Evolutionary conservation across 2,329 filamentous ascomycete species (phyloP).

Genomic region (Epichloe scottii): DNA sequence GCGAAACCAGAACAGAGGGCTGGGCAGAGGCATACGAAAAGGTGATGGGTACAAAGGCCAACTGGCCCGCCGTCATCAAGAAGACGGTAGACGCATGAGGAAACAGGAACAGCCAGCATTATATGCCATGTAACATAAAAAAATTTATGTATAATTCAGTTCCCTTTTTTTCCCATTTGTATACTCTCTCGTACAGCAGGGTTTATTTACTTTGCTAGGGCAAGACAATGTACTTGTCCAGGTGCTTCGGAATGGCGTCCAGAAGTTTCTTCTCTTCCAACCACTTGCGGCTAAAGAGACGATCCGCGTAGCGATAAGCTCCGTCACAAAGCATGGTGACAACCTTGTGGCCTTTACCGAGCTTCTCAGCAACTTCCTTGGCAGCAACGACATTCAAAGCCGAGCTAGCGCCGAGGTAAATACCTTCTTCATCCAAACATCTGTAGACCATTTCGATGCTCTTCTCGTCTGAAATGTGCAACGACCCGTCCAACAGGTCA

Average conservation of each 20-base stretch:
- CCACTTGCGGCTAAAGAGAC: conserved; percentile 88
- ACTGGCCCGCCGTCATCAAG: conserved; percentile 12
- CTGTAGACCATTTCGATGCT: conserved; percentile 96
- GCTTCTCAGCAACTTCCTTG: conserved; percentile 80
- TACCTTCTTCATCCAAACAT: conserved; percentile 86
- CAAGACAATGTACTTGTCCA: conserved; percentile 91
- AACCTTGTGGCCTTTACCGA: conserved; percentile 80
- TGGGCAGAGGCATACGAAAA: conserved; percentile 16
- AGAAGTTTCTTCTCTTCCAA: conserved; percentile 74
- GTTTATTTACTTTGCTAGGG: conserved; percentile 34
- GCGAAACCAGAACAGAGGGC: conserved; percentile 6
- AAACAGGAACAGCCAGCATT: neutral
- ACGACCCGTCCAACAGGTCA: conserved; percentile 67
- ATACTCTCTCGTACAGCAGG: conserved; percentile 14
- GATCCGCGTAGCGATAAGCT: conserved; percentile 92
- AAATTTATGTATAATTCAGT: conserved; percentile 13
- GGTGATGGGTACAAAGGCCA: conserved; percentile 16
- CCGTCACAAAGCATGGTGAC: conserved; percentile 93
- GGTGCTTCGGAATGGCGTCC: conserved; percentile 65
- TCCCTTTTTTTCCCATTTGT: neutral
- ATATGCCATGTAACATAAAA: neutral
- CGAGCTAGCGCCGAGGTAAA: conserved; percentile 90
- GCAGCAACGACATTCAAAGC: conserved; percentile 92
- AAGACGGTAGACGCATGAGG: neutral
- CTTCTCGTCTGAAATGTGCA: conserved; percentile 83